These are phyloP conservation scores for Limonium bicolor DNA, from an alignment of 148 eudicot genomes.

Conservation along the genomic window DNA sequence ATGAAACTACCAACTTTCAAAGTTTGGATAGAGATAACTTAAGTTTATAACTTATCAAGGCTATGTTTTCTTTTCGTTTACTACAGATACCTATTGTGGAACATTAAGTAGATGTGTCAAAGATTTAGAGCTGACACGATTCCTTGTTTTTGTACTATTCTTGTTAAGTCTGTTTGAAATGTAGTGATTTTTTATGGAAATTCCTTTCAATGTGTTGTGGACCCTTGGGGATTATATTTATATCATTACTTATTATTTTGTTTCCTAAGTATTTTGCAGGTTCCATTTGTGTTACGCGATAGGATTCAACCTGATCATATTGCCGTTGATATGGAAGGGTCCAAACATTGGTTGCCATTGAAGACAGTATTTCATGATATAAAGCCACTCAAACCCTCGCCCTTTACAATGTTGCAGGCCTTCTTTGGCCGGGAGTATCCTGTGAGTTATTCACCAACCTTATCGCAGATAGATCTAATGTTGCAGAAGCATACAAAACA, in stretches of 20 bases:
- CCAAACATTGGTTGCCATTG: slow-evolving; percentile 71
- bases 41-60: too few species aligned
- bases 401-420: slow-evolving; percentile 69
- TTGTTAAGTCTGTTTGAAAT: not conserved
- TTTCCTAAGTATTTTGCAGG: slow-evolving; percentile 28
- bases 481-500: too few species aligned
- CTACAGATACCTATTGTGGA: too few species aligned
- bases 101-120: too few species aligned
- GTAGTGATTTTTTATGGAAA: not conserved
- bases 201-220: not conserved
- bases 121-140: too few species aligned
- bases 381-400: slow-evolving; percentile 62
- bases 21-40: too few species aligned
- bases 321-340: slow-evolving; percentile 68
- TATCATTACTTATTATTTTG: not conserved
- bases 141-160: too few species aligned
- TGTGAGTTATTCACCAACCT: slow-evolving; percentile 52
- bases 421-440: slow-evolving; percentile 75
- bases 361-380: slow-evolving; percentile 68
- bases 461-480: too few species aligned
- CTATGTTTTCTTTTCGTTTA: too few species aligned
- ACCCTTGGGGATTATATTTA: not conserved
- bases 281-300: slow-evolving; percentile 71
- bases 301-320: slow-evolving; percentile 43
- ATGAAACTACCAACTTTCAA: too few species aligned